phyloP scores from a whole-genome alignment of 106 monocot species.

The Gastrodia elata region DNA sequence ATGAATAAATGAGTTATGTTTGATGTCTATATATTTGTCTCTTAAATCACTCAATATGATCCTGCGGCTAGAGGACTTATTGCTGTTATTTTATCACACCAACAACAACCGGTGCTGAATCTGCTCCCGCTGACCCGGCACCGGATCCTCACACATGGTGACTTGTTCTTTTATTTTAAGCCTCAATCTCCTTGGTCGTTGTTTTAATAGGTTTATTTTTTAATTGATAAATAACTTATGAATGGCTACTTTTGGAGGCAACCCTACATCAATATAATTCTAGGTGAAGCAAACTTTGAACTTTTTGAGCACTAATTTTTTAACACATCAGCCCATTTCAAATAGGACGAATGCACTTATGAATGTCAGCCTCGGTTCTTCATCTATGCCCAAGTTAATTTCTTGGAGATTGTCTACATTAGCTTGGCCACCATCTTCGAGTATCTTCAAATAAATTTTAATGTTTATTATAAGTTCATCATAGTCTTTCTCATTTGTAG shows the following conservation, averaged over 20 bases:
- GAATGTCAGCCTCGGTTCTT: not conserved
- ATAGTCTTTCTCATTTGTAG: not conserved
- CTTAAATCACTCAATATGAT: too few species aligned
- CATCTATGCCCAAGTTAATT: not conserved
- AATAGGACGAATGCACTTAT: not conserved
- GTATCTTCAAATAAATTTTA: not conserved
- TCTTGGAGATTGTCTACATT: not conserved
- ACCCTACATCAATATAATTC: not conserved
- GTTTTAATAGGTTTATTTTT: not conserved
- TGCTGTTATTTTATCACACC: too few species aligned
- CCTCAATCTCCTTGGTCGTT: not conserved
- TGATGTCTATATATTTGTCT: too few species aligned
- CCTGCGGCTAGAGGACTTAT: too few species aligned
- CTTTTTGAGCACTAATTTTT: not conserved
- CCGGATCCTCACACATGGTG: too few species aligned
- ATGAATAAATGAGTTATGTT: too few species aligned
- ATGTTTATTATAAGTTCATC: not conserved
- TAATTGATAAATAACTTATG: not conserved
- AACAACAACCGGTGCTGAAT: too few species aligned
- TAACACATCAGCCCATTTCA: too few species aligned
- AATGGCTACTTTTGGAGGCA: not conserved
- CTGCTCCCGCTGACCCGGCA: too few species aligned
- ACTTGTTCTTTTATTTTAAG: not conserved
- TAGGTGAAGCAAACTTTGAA: not conserved
- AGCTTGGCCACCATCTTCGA: not conserved